Evolutionary conservation across 2,329 filamentous ascomycete species (phyloP).

Genomic region (Ophiobolus disseminans): DNA sequence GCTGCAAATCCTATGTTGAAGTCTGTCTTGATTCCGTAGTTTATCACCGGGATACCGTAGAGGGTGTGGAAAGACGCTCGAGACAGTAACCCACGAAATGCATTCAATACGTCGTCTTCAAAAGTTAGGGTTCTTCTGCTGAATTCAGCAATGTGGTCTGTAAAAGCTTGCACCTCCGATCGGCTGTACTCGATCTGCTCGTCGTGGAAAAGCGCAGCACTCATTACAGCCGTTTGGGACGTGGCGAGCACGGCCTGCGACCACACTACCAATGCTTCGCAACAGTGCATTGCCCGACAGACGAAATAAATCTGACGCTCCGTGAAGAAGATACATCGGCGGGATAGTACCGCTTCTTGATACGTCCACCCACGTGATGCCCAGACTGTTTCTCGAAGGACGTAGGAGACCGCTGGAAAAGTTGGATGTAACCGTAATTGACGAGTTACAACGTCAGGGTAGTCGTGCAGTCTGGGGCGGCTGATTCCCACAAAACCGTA

Average conservation of each 20-base stretch:
- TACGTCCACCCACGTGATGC: slow-evolving; percentile 7
- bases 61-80: neutral
- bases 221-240: neutral
- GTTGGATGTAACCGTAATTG: neutral
- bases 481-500: slow-evolving; percentile 1
- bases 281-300: slow-evolving; percentile 1
- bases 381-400: neutral
- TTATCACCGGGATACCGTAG: neutral
- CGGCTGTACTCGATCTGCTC: neutral
- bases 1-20: neutral
- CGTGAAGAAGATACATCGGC: slow-evolving; percentile 12
- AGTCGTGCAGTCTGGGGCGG: neutral
- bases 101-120: slow-evolving; percentile 2
- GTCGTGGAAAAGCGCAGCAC: neutral
- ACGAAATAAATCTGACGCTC: slow-evolving; percentile 11
- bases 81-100: slow-evolving; percentile 2
- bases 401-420: neutral
- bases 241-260: no score
- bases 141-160: neutral
- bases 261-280: no score
- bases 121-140: neutral
- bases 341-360: slow-evolving; percentile 12
- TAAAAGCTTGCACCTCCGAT: neutral
- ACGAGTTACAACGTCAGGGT: neutral
- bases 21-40: neutral